Evolutionary conservation across 129 eudicot species (phyloP), one percentile per base, ranked within the genome.

Genomic region (Heracleum sosnowskyi): DNA sequence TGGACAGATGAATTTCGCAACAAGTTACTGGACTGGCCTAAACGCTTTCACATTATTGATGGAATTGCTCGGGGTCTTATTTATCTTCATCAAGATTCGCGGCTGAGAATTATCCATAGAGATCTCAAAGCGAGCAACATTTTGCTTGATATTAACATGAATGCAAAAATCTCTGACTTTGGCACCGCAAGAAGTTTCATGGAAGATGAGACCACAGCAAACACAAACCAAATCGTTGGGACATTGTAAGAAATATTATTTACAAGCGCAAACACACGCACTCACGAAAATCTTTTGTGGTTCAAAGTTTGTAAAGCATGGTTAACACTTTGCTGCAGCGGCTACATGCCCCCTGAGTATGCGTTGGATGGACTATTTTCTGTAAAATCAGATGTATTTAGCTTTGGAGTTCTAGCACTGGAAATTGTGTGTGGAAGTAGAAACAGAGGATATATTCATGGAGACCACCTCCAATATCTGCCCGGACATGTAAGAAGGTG

Each of bases 61-160:
- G 77, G 77, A 11, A 45, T 74, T 42, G 51, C 77, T 42, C 20
- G 77, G 11, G 77, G 77, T 7, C 60, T 74, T 22, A 57, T 74
- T 15, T 74, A 74, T 74, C 77, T 74, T 40, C 77, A 74, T 74
- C 53, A 74, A 74, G 72, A 66, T 66, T 66, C 72, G 3, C 72
- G 72, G 72, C 13, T 66, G 24, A 66, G 72, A 66, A 66, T 66
- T 4, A 66, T 66, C 72, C 72, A 66, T 40, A 66, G 72, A 66
- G 72, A 66, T 66, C 72, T 66, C 10, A 66, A 66, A 66, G 72
- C 72, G 31, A 66, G 72, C 72, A 66, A 66, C 34, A 31, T 66
- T 3, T 45, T 74, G 53, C 57, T 74, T 9, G 77, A 74, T 74
- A 41, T 24, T 24, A 17, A 42, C 2, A 74, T 74, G 77, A 74